A percentile compares a stretch with the other conserved stretches of the same genome.
Evolutionary conservation across 1,284 basidiomycete species (phyloP).

Genomic region (Uromyces viciae-fabae): DNA sequence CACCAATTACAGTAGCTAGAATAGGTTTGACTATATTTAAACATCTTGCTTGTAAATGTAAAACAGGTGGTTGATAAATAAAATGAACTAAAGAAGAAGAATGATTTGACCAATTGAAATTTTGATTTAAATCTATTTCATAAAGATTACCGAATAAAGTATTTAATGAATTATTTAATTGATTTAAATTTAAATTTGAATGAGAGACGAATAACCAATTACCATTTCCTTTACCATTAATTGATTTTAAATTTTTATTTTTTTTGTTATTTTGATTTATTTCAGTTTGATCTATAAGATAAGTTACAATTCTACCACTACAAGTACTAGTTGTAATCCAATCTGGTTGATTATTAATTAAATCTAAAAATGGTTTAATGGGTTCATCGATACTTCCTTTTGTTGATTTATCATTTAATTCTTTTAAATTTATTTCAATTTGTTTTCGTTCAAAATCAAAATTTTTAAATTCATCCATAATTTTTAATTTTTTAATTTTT

Average conservation of each 20-base stretch:
- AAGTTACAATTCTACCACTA: slow-evolving; percentile 25
- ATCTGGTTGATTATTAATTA: slow-evolving; percentile 38
- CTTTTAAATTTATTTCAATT: slow-evolving; percentile 7
- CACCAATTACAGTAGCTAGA: slow-evolving; percentile 3
- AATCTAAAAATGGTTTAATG: slow-evolving; percentile 5
- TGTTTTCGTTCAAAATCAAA: slow-evolving; percentile 26
- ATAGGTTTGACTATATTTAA: neutral
- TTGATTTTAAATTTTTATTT: no score
- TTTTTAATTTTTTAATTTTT: no score
- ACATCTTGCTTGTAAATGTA: slow-evolving; percentile 27
- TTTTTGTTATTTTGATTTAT: no score
- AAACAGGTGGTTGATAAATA: slow-evolving; percentile 32
- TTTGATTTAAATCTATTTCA: neutral
- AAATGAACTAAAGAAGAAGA: slow-evolving; percentile 16
- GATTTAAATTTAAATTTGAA: neutral
- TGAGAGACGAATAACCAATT: slow-evolving; percentile 35
- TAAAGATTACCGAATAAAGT: slow-evolving; percentile 9
- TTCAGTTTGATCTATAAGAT: no score
- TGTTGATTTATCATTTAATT: slow-evolving; percentile 31
- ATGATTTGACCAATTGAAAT: neutral
- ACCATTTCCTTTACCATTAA: slow-evolving; percentile 43
- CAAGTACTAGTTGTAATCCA: slow-evolving; percentile 40
- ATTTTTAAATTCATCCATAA: slow-evolving; percentile 18
- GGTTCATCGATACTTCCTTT: slow-evolving; percentile 41
- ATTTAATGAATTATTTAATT: neutral